A percentile compares a stretch with the other conserved stretches of the same genome.
These are phyloP conservation scores for Yueomyces sp. DNA, from an alignment of 1,139 yeast genomes.

Conservation along the genomic window DNA sequence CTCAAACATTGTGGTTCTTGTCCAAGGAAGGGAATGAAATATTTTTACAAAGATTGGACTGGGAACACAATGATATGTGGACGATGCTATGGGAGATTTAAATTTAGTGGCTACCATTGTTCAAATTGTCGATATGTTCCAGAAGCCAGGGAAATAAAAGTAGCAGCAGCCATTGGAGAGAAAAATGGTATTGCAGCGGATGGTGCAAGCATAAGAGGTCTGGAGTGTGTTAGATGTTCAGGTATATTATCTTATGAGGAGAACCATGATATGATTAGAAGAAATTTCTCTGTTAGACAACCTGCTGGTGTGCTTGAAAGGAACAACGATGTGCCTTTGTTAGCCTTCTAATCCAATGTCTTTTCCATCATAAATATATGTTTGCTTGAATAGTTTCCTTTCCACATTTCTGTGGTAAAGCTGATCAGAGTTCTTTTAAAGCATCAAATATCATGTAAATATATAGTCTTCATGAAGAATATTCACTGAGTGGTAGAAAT, in stretches of 20 bases:
- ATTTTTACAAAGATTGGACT: slow-evolving; percentile 17
- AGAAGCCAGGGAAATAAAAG: slow-evolving; percentile 14
- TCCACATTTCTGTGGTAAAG: too few species aligned
- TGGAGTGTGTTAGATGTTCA: slow-evolving; percentile 11
- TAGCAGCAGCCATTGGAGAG: slow-evolving; percentile 8
- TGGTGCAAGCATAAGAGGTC: slow-evolving; percentile 9
- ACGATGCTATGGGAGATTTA: slow-evolving; percentile 16
- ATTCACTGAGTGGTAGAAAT: too few species aligned
- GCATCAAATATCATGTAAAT: too few species aligned
- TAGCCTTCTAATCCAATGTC: too few species aligned
- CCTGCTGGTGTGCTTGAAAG: too few species aligned
- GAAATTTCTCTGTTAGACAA: too few species aligned
- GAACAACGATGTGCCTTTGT: too few species aligned
- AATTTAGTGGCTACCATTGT: slow-evolving; percentile 15
- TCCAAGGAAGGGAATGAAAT: slow-evolving; percentile 13
- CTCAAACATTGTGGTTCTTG: slow-evolving; percentile 16
- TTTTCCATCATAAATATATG: too few species aligned
- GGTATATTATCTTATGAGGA: slow-evolving; percentile 14
- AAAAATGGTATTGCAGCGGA: slow-evolving; percentile 7
- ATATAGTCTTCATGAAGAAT: too few species aligned
- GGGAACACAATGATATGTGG: slow-evolving; percentile 15
- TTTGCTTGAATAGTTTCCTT: too few species aligned
- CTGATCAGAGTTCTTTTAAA: too few species aligned
- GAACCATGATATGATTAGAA: not conserved
- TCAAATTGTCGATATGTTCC: slow-evolving; percentile 15